Evolutionary conservation across 2,329 filamentous ascomycete species (phyloP), one percentile per base, ranked within the genome.

Genomic region (Trichoderma lentiforme): DNA sequence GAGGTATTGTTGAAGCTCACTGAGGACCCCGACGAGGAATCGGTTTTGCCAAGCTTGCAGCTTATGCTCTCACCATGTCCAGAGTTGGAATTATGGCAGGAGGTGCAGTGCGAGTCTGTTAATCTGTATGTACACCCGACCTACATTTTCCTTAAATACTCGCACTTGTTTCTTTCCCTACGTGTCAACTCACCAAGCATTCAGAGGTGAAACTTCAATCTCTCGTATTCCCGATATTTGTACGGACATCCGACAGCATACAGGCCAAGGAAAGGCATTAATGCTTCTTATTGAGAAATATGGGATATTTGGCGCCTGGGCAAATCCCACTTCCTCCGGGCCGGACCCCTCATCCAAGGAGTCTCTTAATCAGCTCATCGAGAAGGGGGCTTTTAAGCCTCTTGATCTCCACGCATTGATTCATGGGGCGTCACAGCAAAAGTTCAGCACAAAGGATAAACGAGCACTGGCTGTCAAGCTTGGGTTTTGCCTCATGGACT

Each of bases 401-500:
- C 53, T 43, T 21, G 58, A 71, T 34, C 24, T 58, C 15, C 24
- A 58, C 3, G 9, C n/a, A 8, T 30, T 70, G 14, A 15, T 26
- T 3, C 58, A 53, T 14, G 58, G 39, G 5, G 7, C 67, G 9
- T 30, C 53, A 8, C 30, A 36, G 3, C 15, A 60, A 8, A 61
- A 43, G 6, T 73, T 70, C 8, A 70, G 58, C 58, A 32, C 24
- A 2, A 53, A 14, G 36, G 70, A 73, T 4, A 73, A 70, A 36
- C 51, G 72, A 30, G 30, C 65, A 9, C 71, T 73, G 3, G 72
- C 72, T 2, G 72, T 73, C 34, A 69, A 70, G 26, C 60, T 73
- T 6, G 72, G 72, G 3, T 72, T 57, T 15, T 72, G 64, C 18
- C 70, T 73, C 4, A 72, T 73, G 72, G 72, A 73, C 12, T 73